Evolutionary conservation across 768 basidiomycete genomes (phyloP).

Genomic region (Nevesoporus exiguus): DNA sequence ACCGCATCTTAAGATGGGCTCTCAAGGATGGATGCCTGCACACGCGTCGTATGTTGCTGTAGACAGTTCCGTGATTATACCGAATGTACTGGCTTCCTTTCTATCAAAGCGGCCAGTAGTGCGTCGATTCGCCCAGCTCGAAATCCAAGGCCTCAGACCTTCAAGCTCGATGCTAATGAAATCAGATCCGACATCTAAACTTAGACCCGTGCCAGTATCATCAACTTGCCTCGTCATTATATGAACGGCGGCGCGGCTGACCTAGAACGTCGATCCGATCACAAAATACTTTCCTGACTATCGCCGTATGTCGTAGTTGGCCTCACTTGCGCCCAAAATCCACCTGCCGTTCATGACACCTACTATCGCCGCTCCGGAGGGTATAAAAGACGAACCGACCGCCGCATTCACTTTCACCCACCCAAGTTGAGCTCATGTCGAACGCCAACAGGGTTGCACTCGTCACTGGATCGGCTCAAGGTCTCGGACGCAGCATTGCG

Average conservation of each 20-base stretch:
- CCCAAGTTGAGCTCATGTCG: not conserved
- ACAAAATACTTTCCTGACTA: too few relatives aligned
- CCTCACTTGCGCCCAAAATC: not conserved
- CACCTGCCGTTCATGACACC: not conserved
- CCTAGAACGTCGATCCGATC: too few relatives aligned
- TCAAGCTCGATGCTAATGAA: too few relatives aligned
- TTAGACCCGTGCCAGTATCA: too few relatives aligned
- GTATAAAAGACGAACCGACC: too few relatives aligned
- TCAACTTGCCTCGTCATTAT: too few relatives aligned
- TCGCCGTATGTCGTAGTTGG: not conserved
- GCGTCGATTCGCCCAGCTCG: too few relatives aligned
- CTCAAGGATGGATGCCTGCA: not conserved
- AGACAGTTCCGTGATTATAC: too few relatives aligned
- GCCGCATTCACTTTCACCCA: not conserved
- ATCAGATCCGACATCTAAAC: too few relatives aligned
- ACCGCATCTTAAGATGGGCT: not conserved
- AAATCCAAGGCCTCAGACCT: too few relatives aligned
- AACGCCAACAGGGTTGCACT: not conserved
- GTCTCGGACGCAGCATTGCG: not conserved
- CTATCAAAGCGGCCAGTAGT: not conserved
- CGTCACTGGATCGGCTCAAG: slow-evolving; percentile 3
- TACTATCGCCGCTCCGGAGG: not conserved
- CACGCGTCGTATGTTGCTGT: not conserved
- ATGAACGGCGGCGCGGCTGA: too few relatives aligned
- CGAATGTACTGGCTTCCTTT: not conserved